phyloP scores from a whole-genome alignment of 208 protist genomes.

The Naegleria fowleri region DNA sequence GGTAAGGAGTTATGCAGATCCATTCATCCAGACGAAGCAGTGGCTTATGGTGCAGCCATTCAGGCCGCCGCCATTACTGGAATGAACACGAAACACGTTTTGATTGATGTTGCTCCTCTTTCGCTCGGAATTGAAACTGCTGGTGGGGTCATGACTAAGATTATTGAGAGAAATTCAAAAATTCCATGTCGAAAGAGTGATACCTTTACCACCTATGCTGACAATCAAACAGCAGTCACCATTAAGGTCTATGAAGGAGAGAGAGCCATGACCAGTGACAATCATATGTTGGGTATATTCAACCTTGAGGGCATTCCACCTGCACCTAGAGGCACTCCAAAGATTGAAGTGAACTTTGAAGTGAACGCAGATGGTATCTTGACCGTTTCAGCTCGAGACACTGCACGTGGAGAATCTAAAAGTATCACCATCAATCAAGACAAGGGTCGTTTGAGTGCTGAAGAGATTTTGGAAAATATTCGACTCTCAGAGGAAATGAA shows the following conservation, averaged over 20 bases:
- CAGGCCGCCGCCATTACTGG: slow-evolving; percentile 65
- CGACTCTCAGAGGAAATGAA: slow-evolving; percentile 59
- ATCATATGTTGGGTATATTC: slow-evolving; percentile 84
- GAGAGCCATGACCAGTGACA: slow-evolving; percentile 87
- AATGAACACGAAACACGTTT: slow-evolving; percentile 31
- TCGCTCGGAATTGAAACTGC: slow-evolving; percentile 67
- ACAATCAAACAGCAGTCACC: slow-evolving; percentile 76
- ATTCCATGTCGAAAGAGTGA: slow-evolving; percentile 70
- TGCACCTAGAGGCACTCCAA: slow-evolving; percentile 72
- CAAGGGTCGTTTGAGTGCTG: slow-evolving; percentile 60
- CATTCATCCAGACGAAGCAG: slow-evolving; percentile 52
- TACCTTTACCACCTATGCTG: slow-evolving; percentile 71
- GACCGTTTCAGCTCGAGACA: slow-evolving; percentile 75
- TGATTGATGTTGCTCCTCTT: slow-evolving; percentile 64
- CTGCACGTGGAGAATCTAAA: slow-evolving; percentile 54
- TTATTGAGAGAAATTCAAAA: slow-evolving; percentile 76
- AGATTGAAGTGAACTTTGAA: slow-evolving; percentile 77
- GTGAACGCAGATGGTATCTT: slow-evolving; percentile 83
- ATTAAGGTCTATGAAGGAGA: slow-evolving; percentile 90
- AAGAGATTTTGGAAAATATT: slow-evolving; percentile 71
- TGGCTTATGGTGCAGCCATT: slow-evolving; percentile 61
- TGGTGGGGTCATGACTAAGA: slow-evolving; percentile 86
- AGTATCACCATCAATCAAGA: slow-evolving; percentile 74
- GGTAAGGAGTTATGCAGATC: slow-evolving; percentile 40
- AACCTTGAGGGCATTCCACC: slow-evolving; percentile 77